Conservation (phyloP, 2,329 filamentous ascomycete genomes). For the Sporothrix schenckii region DNA sequence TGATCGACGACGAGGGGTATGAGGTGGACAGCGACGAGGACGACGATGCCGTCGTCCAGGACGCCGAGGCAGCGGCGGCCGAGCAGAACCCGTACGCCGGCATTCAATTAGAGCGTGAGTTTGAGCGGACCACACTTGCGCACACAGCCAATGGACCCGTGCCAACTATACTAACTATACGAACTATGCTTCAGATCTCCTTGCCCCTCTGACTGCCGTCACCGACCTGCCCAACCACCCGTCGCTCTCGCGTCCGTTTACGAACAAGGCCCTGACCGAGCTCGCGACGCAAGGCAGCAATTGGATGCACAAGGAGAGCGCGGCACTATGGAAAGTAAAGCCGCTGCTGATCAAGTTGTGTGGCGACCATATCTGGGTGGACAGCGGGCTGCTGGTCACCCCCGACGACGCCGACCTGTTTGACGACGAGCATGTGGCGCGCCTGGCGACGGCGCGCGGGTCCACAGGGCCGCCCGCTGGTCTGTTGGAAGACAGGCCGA, state of each 20-base stretch:
- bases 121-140: no score
- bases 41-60: constrained; percentile 61
- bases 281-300: constrained; percentile 69
- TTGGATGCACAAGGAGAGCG: constrained; percentile 75
- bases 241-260: constrained; percentile 73
- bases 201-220: constrained; percentile 73
- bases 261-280: constrained; percentile 70
- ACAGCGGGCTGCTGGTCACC: constrained; percentile 61
- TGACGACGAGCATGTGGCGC: constrained; percentile 51
- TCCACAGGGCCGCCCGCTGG: not conserved
- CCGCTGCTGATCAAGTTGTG: constrained; percentile 72
- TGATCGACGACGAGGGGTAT: constrained; percentile 77
- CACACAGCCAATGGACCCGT: not conserved
- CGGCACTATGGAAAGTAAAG: constrained; percentile 72
- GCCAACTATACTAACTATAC: no score
- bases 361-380: constrained; percentile 72
- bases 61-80: constrained; percentile 64
- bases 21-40: constrained; percentile 74
- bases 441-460: constrained; percentile 32
- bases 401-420: constrained; percentile 61
- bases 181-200: constrained; percentile 58
- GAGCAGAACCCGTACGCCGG: constrained; percentile 75
- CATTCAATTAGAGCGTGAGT: constrained; percentile 70
- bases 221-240: constrained; percentile 75
- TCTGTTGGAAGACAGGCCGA: not conserved